Base-by-base conservation (phyloP, 2,329 filamentous ascomycete species). In the Pseudogymnoascus sp. region DNA sequence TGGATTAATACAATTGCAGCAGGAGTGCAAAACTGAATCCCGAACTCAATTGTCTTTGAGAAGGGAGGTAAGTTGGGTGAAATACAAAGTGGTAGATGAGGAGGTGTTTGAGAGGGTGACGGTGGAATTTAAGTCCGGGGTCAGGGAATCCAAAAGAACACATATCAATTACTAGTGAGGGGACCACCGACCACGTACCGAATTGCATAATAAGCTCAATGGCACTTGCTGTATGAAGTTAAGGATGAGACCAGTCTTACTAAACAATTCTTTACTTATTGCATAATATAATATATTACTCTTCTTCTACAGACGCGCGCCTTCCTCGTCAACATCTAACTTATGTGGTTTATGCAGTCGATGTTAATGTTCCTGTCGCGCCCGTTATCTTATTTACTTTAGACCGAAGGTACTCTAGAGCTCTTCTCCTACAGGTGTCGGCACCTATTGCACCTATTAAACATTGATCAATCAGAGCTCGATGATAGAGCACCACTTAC, bases 21-120 rank as follows among this genome's bases (percentile, higher is more conserved):
- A 41, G 60, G 21, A 63, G 23, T 62, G 23, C 37, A 63, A 57
- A 34, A 37, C n/a, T 21, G 60, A 48, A 43, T 39, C 62, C 23
- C 41, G 23, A 31, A n/a, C 31, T 63, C 62, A 63, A n/a, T 31
- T 54, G 23, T 54, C 48, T 54, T 48, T 54, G 48, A 54, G 48
- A 51, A 23, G 48, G 48, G 7, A 28, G 48, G 43, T 23, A 31
- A 23, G 6, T 54, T 28, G 14, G 5, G 43, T 5, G 43, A 48
- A 70, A 69, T 72, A 70, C 69, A 70, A 70, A 71, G 68, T 69
- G 66, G 65, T 61, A 62, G 48, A 28, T 23, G 48, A 31, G 48
- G 43, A 57, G 48, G 48, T 31, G 48, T 28, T 54, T 54, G 48
- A 54, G 48, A 54, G 48, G 48, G 25, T 31, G 48, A 54, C 23